Conservation (phyloP, 345 rosid species). For the Carallia brachiata region DNA sequence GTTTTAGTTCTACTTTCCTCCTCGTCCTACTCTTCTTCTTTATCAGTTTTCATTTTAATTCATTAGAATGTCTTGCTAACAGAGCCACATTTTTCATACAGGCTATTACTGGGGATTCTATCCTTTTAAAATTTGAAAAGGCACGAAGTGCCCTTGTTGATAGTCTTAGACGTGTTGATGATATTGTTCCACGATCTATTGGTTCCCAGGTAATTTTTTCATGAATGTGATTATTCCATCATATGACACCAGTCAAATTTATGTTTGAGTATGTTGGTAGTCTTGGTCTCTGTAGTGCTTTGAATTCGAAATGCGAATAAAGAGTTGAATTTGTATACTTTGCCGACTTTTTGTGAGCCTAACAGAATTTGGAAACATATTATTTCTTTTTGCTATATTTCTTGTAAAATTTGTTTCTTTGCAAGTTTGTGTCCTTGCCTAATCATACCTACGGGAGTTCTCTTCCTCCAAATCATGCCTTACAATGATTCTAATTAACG, state of each 20-base stretch:
- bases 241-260: neutral
- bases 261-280: neutral
- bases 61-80: constrained; percentile 6
- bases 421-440: too few species aligned
- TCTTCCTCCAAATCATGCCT: too few species aligned
- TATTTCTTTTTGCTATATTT: neutral
- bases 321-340: neutral
- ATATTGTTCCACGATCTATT: constrained; percentile 84
- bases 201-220: constrained; percentile 64
- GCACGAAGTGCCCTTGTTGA: constrained; percentile 66
- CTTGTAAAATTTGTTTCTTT: neutral
- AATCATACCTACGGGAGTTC: too few species aligned
- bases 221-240: neutral
- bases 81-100: constrained; percentile 26
- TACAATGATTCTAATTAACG: too few species aligned
- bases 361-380: neutral
- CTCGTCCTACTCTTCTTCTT: neutral
- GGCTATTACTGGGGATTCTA: constrained; percentile 97
- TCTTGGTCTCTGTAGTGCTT: neutral
- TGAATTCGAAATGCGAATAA: neutral
- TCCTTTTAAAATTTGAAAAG: constrained; percentile 81
- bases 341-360: neutral
- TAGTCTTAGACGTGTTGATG: constrained; percentile 90
- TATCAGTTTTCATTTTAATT: constrained; percentile 3
- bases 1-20: neutral